Evolutionary conservation across 2,329 filamentous ascomycete genomes (phyloP).

Genomic region (Colletotrichum euphorbiae): DNA sequence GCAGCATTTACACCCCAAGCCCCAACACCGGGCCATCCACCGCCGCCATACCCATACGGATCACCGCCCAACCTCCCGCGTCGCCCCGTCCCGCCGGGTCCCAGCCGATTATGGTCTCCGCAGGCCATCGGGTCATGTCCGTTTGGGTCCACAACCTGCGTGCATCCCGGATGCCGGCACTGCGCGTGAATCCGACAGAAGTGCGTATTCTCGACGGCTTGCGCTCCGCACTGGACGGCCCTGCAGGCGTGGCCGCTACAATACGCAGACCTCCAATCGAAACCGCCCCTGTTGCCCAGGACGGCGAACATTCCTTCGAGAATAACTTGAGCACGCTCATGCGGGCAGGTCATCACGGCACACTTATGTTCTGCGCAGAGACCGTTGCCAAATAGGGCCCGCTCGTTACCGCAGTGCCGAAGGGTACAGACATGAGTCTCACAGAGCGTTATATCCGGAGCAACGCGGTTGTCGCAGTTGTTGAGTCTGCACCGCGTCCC

Average conservation of each 20-base stretch:
- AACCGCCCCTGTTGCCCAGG: not conserved
- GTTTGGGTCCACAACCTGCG: constrained; percentile 13
- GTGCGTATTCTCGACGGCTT: constrained; percentile 2
- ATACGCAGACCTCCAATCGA: constrained; percentile 23
- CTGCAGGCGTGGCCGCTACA: constrained; percentile 35
- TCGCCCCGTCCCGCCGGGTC: not conserved
- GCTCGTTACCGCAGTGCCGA: constrained; percentile 40
- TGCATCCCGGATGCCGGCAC: constrained; percentile 29
- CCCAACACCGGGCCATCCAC: constrained; percentile 23
- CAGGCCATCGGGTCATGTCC: constrained; percentile 27
- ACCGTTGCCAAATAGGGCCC: constrained; percentile 11
- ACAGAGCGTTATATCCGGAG: constrained; percentile 38
- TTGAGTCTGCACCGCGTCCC: constrained; percentile 18
- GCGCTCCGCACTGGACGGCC: constrained; percentile 19
- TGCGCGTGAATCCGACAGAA: constrained; percentile 30
- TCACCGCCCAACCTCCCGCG: constrained; percentile 10
- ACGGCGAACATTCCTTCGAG: not conserved
- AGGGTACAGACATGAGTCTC: constrained; percentile 44
- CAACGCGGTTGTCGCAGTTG: constrained; percentile 28
- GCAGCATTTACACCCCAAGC: constrained; percentile 34
- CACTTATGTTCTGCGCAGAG: constrained; percentile 46
- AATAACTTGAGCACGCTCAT: constrained; percentile 14
- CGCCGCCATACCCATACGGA: constrained; percentile 15
- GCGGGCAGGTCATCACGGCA: constrained; percentile 40
- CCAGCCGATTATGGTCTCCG: constrained; percentile 24